Conservation (phyloP, 805 yeast genomes). For the Saccharomycopsis sp. region DNA sequence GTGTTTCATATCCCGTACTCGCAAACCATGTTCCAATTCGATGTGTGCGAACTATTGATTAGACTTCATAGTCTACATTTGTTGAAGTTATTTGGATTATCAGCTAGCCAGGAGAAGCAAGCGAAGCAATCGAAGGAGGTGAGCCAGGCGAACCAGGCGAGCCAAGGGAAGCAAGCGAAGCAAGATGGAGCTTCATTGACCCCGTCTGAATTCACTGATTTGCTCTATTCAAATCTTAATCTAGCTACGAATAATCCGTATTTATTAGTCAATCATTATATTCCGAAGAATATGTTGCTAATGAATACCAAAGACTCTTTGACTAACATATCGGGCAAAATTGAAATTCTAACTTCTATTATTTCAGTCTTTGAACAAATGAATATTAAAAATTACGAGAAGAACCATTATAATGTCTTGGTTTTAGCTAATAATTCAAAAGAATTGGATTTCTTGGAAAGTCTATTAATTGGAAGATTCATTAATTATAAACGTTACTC, state of each 20-base stretch:
- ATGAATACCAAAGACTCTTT: constrained; percentile 58
- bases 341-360: constrained; percentile 45
- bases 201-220: constrained; percentile 7
- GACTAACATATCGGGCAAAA: constrained; percentile 51
- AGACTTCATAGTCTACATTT: constrained; percentile 16
- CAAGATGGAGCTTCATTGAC: not conserved
- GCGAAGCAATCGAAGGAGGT: not conserved
- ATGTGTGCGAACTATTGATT: constrained; percentile 15
- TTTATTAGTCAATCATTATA: constrained; percentile 66
- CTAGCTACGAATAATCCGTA: constrained; percentile 52
- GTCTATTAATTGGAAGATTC: constrained; percentile 64
- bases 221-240: constrained; percentile 13
- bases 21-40: constrained; percentile 13
- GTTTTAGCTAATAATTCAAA: constrained; percentile 56
- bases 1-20: constrained; percentile 12
- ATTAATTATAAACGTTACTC: constrained; percentile 61
- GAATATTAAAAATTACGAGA: constrained; percentile 23
- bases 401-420: constrained; percentile 28
- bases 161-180: not conserved
- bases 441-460: constrained; percentile 74
- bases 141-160: not conserved
- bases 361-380: constrained; percentile 31
- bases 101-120: not conserved
- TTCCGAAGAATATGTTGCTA: constrained; percentile 60
- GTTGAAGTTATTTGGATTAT: not conserved